A percentile compares a stretch with the other conserved stretches of the same genome.
Conservation (phyloP, 1,284 basidiomycete genomes). For the Serendipita sp. region DNA sequence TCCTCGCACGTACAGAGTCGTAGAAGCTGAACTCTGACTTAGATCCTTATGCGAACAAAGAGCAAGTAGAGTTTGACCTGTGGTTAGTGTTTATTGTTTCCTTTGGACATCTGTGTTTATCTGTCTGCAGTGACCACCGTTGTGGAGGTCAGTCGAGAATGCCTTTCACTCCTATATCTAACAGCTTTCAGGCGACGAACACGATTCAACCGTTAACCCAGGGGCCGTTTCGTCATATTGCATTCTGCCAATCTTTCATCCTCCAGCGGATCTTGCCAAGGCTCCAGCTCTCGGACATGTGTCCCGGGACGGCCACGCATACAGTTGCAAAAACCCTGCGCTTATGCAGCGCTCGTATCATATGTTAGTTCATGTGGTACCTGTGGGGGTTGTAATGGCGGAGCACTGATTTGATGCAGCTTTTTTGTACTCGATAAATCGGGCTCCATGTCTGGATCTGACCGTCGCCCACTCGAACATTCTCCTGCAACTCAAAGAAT, state of each 20-base stretch:
- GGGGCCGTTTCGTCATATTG: slow-evolving; percentile 41
- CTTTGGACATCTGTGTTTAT: not conserved
- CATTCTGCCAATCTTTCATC: slow-evolving; percentile 39
- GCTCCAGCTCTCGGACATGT: slow-evolving; percentile 30
- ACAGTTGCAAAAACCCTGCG: slow-evolving; percentile 40
- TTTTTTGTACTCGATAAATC: slow-evolving; percentile 26
- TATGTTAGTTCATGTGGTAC: not conserved
- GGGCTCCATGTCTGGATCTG: slow-evolving; percentile 31
- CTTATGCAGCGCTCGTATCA: slow-evolving; percentile 36
- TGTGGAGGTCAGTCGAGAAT: slow-evolving; percentile 28
- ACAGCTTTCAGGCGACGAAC: slow-evolving; percentile 31
- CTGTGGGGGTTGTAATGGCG: not conserved
- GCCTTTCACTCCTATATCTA: not conserved
- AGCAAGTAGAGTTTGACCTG: slow-evolving; percentile 37
- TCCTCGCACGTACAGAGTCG: not conserved
- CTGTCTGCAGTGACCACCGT: slow-evolving; percentile 34
- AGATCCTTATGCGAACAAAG: slow-evolving; percentile 46
- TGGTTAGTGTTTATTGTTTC: slow-evolving; percentile 27
- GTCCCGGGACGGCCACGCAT: slow-evolving; percentile 41
- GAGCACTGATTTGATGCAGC: not conserved
- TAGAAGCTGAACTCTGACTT: not conserved
- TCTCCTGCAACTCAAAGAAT: slow-evolving; percentile 33
- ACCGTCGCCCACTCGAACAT: slow-evolving; percentile 31
- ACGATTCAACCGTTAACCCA: slow-evolving; percentile 25
- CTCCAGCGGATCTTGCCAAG: slow-evolving; percentile 20